Evolutionary conservation across 345 rosid genomes (phyloP), one percentile per base, ranked within the genome.

Genomic region (rapeseed (Brassica napus)): DNA sequence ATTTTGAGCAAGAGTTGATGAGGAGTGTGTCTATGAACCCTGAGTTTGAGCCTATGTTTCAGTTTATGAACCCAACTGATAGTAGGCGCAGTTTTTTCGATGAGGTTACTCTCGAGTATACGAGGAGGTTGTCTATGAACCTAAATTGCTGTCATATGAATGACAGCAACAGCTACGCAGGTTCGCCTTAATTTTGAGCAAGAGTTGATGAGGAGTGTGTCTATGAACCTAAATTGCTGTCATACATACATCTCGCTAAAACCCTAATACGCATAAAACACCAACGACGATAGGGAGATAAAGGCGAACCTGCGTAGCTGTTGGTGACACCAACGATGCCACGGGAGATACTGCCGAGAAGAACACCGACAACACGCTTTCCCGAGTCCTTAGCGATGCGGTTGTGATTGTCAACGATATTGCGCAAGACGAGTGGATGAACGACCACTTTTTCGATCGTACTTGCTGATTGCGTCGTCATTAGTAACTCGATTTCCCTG

Each of bases 351-450:
- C 84, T 67, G 0, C 98, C 97, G 44, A 92, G 94, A 1, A 92
- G 81, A 55, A 94, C 93, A 1, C 98, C 95, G 55, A 88, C 88
- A 57, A 92, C 95, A 9, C 98, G 95, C 82, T 88, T 90, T 82
- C 94, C 88, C 2, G 97, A 86, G 79, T 91, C 98, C 78, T 89
- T 90, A 52, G 98, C 97, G 49, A 92, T 94, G 7, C 98, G 86
- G 73, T 86, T 94, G 88, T 91, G 92, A 86, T 92, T 91, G 79
- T 94, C 98, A 77, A 92, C 97, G 79, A 94, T 91, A 84, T 97
- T 94, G 7, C 93, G 93, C 39, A 94, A 90, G 44, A 94, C 98
- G 49, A 94, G 90, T 4, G 98, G 98, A 26, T 94, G 98, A 59
- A 94, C 97, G 62, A 94, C 81, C 76, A 92, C 98, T 71, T 92